Base-by-base conservation (phyloP, 257 asterid species). In the Nicotiana benthamiana region DNA sequence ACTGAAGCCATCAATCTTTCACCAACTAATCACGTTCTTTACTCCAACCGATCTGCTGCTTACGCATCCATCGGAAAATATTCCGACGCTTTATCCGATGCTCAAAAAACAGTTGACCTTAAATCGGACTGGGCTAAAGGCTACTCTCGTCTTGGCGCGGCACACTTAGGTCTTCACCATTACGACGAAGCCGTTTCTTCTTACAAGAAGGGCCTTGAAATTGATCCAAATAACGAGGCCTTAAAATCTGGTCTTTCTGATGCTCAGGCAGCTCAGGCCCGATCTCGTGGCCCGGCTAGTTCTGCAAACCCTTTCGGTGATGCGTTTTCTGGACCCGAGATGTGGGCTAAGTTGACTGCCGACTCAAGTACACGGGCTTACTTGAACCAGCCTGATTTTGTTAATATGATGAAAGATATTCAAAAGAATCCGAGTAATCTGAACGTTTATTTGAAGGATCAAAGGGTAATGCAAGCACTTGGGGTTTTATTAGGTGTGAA, bases 21-120 rank as follows among this genome's bases (percentile, higher is more conserved):
- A 26, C 97, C 99, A 0, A 82, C 90, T 32, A 93, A 93, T 83
- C 98, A 95, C 67, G 97, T 93, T 57, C 93, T 95, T 81, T 95
- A 91, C 86, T 95, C 99, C 80, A 95, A 95, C 84, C 90, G 99
- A 86, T 95, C 99, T 81, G 99, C 99, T 70, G 88, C 99, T 27
- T 85, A 89, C 77, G 98, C 99, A 26, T 95, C 99, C 0, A 85
- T 93, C 75, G 83, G 81, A 30, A 84, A 85, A 9, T 95, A 83
- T 86, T 68, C 94, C 20, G 91, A 92, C 22, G 98, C 98, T 17
- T 89, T 94, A 7, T n/a, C 93, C 28, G 98, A 95, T 57, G 99
- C 99, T 15, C 83, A 88, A 81, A 93, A 92, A 82, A 95, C 99
- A 13, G 97, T 93, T 36, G 97, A 93, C 79, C 87, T 95, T 15